Evolutionary conservation across 768 basidiomycete genomes (phyloP).

Genomic region (Strobilomyces echinocephalus): DNA sequence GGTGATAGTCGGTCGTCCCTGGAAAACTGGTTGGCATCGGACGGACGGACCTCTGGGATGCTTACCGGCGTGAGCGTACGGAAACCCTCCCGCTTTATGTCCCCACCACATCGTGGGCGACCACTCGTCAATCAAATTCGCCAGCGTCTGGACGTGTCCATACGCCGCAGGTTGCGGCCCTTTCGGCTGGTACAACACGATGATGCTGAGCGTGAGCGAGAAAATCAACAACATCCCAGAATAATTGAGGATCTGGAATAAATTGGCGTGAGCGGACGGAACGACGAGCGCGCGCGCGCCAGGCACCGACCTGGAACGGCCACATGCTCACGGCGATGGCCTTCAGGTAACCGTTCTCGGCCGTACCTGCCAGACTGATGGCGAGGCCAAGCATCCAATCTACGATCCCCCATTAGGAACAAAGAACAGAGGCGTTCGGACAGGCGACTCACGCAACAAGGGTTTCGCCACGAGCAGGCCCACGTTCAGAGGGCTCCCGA

Average conservation of each 20-base stretch:
- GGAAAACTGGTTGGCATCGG: background rate
- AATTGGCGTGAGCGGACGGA: background rate
- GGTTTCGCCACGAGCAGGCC: constrained; percentile 20
- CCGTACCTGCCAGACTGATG: constrained; percentile 15
- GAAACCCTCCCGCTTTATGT: constrained; percentile 12
- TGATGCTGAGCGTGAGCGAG: constrained; percentile 13
- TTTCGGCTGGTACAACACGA: constrained; percentile 12
- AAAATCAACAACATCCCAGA: constrained; percentile 16
- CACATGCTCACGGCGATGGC: constrained; percentile 24
- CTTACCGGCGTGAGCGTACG: constrained; percentile 21
- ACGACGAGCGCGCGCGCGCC: background rate
- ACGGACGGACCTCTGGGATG: background rate
- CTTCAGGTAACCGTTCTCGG: constrained; percentile 6
- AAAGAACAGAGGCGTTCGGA: background rate
- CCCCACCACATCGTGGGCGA: constrained; percentile 32
- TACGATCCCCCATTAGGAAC: constrained; percentile 3
- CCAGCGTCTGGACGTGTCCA: constrained; percentile 32
- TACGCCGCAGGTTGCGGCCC: constrained; percentile 31
- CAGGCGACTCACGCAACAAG: constrained; percentile 23
- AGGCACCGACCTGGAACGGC: constrained; percentile 19
- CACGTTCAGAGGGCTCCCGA: constrained; percentile 17
- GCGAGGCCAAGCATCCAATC: constrained; percentile 33
- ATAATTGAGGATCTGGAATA: constrained; percentile 27
- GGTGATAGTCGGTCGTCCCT: constrained; percentile 25
- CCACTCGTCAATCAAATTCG: constrained; percentile 35